Percentiles rank a stretch among this genome's conserved stretches.
These are phyloP conservation scores for Oligophagozyma castellii DNA, from an alignment of 1,139 yeast species.

Conservation along the genomic window DNA sequence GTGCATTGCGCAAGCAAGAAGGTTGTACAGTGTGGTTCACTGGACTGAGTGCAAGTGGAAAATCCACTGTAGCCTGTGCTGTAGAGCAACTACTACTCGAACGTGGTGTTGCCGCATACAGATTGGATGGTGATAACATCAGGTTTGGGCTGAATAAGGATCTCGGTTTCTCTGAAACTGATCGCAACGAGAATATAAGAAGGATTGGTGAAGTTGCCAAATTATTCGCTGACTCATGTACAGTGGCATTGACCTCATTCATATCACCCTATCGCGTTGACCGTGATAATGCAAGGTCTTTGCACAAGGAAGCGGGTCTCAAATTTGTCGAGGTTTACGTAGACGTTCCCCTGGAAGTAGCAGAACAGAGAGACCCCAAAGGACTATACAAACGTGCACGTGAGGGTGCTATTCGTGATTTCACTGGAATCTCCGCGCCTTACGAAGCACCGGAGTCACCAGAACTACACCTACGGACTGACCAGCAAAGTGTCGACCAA, in stretches of 20 bases:
- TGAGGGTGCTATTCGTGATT: slow-evolving; percentile 85
- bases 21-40: slow-evolving; percentile 94
- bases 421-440: slow-evolving; percentile 92
- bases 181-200: slow-evolving; percentile 87
- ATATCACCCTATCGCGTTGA: slow-evolving; percentile 83
- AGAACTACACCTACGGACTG: slow-evolving; percentile 70
- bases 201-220: slow-evolving; percentile 90
- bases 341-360: slow-evolving; percentile 85
- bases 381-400: slow-evolving; percentile 94
- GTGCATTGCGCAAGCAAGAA: slow-evolving; percentile 54
- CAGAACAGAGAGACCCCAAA: slow-evolving; percentile 94
- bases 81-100: slow-evolving; percentile 69
- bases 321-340: slow-evolving; percentile 85
- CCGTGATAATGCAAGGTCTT: slow-evolving; percentile 70
- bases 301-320: slow-evolving; percentile 60
- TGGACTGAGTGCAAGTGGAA: slow-evolving; percentile 90
- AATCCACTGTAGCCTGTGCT: slow-evolving; percentile 90
- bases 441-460: slow-evolving; percentile 83
- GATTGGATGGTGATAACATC: slow-evolving; percentile 90
- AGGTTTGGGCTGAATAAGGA: slow-evolving; percentile 92
- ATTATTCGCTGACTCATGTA: slow-evolving; percentile 80
- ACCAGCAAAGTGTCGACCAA: slow-evolving; percentile 60
- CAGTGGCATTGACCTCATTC: slow-evolving; percentile 77
- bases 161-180: slow-evolving; percentile 81
- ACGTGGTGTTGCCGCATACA: slow-evolving; percentile 56